A percentile compares a stretch with the other conserved stretches of the same genome.
phyloP scores from a whole-genome alignment of 805 yeast species.

The Cyberlindnera meyerae region DNA sequence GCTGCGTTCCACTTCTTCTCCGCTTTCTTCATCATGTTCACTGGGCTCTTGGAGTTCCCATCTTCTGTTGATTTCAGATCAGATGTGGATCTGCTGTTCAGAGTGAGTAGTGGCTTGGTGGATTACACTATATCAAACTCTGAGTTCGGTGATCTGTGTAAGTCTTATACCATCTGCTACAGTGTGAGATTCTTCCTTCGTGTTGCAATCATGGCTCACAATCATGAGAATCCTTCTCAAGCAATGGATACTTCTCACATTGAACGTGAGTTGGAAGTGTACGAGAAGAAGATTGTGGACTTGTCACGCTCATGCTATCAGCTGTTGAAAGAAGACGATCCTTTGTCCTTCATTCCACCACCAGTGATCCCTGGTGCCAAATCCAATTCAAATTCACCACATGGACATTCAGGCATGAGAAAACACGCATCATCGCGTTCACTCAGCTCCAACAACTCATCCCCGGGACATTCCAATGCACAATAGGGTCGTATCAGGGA shows the following conservation, averaged over 20 bases:
- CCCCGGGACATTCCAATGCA: not conserved
- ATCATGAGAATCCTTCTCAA: constrained; percentile 6
- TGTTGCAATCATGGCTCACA: constrained; percentile 19
- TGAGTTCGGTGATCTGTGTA: constrained; percentile 6
- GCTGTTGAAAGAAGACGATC: constrained; percentile 3
- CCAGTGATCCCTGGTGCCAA: not conserved
- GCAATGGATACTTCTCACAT: constrained; percentile 2
- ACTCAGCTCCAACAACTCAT: not conserved
- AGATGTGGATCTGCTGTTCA: constrained; percentile 16
- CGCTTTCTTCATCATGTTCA: constrained; percentile 23
- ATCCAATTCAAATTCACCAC: not conserved
- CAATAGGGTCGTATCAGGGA: not conserved
- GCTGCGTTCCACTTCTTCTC: constrained; percentile 19
- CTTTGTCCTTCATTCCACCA: constrained; percentile 7
- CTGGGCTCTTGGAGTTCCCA: constrained; percentile 22
- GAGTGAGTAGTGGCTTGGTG: constrained; percentile 6
- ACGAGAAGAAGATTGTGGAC: constrained; percentile 2
- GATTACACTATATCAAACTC: constrained; percentile 3
- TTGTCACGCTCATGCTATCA: constrained; percentile 2
- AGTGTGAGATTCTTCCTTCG: constrained; percentile 19
- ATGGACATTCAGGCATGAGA: not conserved
- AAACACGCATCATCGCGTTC: constrained; percentile 1
- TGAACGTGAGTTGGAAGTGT: constrained; percentile 5
- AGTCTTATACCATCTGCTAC: constrained; percentile 10
- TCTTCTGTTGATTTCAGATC: constrained; percentile 5